phyloP scores from a whole-genome alignment of 208 protist genomes.

The Leishmania amazonensis region DNA sequence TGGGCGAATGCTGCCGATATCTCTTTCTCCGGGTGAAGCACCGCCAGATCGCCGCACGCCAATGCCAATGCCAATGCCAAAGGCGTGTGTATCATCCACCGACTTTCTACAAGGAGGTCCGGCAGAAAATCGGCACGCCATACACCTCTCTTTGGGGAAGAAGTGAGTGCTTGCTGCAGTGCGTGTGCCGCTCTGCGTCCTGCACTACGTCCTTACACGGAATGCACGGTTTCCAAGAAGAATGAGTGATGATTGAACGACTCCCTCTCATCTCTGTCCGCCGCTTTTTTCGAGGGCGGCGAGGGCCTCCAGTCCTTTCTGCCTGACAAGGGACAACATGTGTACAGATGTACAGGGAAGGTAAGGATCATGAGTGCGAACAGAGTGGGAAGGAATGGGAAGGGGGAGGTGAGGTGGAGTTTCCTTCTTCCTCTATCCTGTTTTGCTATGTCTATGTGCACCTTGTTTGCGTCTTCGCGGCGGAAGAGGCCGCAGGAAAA shows the following conservation, averaged over 20 bases:
- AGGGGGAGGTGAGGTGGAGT: not conserved
- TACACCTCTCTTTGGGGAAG: constrained; percentile 1
- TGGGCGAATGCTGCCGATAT: constrained; percentile 59
- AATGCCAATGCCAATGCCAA: not conserved
- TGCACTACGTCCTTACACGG: not conserved
- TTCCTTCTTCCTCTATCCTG: not conserved
- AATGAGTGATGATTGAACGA: not conserved
- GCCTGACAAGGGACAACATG: not conserved
- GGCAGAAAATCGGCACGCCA: not conserved
- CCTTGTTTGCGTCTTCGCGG: not conserved
- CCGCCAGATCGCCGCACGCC: not conserved
- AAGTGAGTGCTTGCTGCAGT: not conserved
- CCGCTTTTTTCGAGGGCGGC: not conserved
- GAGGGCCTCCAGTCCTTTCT: not conserved
- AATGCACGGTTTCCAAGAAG: not conserved
- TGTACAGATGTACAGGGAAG: not conserved
- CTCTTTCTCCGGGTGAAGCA: constrained; percentile 10
- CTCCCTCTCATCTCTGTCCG: not conserved
- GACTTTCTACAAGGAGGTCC: constrained; percentile 2
- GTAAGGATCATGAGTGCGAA: not conserved
- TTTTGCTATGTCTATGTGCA: not conserved
- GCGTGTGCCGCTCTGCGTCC: not conserved
- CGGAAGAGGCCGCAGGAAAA: not conserved
- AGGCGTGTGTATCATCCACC: not conserved
- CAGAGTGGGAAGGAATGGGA: not conserved